These are phyloP conservation scores for Exophiala alcalophila DNA, from an alignment of 2,329 filamentous ascomycete genomes.

Conservation along the genomic window DNA sequence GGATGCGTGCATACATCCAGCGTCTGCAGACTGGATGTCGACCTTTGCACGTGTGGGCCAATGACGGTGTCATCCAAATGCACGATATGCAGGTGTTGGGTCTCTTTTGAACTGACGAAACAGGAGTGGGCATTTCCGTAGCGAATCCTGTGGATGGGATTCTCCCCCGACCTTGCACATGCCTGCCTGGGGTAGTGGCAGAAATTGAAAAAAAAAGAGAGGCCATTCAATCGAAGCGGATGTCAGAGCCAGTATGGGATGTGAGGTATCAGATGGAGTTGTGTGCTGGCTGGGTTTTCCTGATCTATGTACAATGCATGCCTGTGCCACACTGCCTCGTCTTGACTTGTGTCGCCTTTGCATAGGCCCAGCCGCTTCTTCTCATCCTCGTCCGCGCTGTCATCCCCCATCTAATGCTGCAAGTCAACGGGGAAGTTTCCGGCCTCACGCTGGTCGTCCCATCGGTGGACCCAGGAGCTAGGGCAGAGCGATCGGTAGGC, in stretches of 20 bases:
- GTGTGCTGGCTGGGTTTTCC: conserved; percentile 17
- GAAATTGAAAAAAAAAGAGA: no score
- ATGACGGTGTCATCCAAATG: conserved; percentile 8
- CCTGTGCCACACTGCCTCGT: conserved; percentile 4
- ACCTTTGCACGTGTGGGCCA: conserved; percentile 2
- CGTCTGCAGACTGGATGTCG: no score
- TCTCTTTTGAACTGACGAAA: neutral
- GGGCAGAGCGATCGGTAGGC: conserved; percentile 98
- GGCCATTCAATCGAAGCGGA: no score
- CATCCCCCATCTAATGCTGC: conserved; percentile 23
- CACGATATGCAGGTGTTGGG: conserved; percentile 8
- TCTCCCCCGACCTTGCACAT: conserved; percentile 2
- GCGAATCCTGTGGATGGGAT: neutral
- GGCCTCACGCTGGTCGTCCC: conserved; percentile 86
- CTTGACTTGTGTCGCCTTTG: conserved; percentile 1
- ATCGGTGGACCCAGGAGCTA: conserved; percentile 86
- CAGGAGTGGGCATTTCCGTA: conserved; percentile 1
- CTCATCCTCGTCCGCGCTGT: neutral
- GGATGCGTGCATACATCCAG: no score
- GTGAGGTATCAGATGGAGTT: conserved; percentile 8
- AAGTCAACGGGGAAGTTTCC: conserved; percentile 53
- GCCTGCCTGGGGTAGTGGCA: no score
- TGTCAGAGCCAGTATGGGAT: no score
- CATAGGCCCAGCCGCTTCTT: conserved; percentile 1
- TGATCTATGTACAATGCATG: conserved; percentile 24